These are phyloP conservation scores for Capsella bursapastoris DNA, from an alignment of 345 rosid genomes.

Conservation along the genomic window DNA sequence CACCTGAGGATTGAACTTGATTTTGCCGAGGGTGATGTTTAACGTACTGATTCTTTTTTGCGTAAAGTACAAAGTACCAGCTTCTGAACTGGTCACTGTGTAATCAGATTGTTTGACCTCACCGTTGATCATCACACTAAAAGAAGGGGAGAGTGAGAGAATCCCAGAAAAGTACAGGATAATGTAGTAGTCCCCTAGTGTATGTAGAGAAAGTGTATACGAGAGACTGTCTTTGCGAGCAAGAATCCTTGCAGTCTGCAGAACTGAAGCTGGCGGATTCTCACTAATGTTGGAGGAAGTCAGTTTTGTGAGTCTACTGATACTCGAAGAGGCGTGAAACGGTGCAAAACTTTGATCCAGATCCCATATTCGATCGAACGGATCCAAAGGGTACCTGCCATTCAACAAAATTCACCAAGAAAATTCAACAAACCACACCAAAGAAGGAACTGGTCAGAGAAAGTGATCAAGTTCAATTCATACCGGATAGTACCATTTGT, in stretches of 20 bases:
- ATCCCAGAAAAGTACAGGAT: constrained; percentile 85
- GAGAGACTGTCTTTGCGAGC: constrained; percentile 59
- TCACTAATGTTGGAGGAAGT: constrained; percentile 53
- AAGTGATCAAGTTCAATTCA: constrained; percentile 9
- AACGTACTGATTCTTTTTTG: constrained; percentile 52
- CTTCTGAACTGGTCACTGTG: constrained; percentile 56
- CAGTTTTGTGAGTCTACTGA: constrained; percentile 45
- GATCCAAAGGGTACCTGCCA: constrained; percentile 80
- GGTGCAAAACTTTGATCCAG: constrained; percentile 68
- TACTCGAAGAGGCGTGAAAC: constrained; percentile 55
- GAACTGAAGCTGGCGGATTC: constrained; percentile 70
- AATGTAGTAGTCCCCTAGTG: constrained; percentile 61
- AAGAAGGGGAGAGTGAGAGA: constrained; percentile 75
- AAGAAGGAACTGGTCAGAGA: constrained; percentile 1
- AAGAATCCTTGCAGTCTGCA: constrained; percentile 76
- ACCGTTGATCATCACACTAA: constrained; percentile 64
- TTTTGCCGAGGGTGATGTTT: constrained; percentile 66
- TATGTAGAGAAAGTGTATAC: constrained; percentile 57
- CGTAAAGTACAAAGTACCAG: constrained; percentile 54
- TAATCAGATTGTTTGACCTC: constrained; percentile 55
- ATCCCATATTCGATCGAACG: constrained; percentile 90
- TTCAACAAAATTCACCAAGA: constrained; percentile 11
- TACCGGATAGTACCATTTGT: constrained; percentile 67
- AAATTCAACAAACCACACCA: constrained; percentile 7
- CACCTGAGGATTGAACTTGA: constrained; percentile 66